phyloP scores from a whole-genome alignment of 2,329 filamentous ascomycete genomes.

The Chaetoscypha palmicola region DNA sequence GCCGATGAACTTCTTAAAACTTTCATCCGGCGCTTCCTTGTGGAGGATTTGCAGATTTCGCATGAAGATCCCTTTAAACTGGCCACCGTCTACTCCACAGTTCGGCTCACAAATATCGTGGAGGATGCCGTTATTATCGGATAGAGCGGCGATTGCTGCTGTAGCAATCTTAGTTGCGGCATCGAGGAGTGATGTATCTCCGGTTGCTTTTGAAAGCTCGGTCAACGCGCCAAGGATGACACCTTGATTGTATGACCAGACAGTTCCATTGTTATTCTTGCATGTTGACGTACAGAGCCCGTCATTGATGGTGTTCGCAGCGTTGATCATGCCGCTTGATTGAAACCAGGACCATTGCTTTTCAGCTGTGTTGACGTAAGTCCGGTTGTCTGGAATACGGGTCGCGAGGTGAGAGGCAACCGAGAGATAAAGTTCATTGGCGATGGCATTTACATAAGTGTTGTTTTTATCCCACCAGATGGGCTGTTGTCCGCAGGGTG shows the following conservation, averaged over 20 bases:
- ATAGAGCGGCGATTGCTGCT: slow-evolving; percentile 42
- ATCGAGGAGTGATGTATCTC: slow-evolving; percentile 31
- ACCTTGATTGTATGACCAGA: slow-evolving; percentile 54
- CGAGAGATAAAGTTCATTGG: slow-evolving; percentile 50
- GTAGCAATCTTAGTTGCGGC: slow-evolving; percentile 46
- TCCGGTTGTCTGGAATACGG: slow-evolving; percentile 43
- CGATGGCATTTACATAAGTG: slow-evolving; percentile 49
- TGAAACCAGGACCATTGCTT: slow-evolving; percentile 46
- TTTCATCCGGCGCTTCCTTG: slow-evolving; percentile 39
- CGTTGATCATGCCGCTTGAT: slow-evolving; percentile 41
- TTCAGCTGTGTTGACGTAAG: slow-evolving; percentile 47
- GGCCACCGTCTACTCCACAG: slow-evolving; percentile 43
- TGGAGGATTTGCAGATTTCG: slow-evolving; percentile 53
- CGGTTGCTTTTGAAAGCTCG: slow-evolving; percentile 49
- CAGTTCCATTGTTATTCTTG: slow-evolving; percentile 38
- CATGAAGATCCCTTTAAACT: slow-evolving; percentile 69
- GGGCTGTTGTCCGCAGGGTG: slow-evolving; percentile 37
- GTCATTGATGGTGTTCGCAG: slow-evolving; percentile 44
- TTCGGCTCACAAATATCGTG: slow-evolving; percentile 47
- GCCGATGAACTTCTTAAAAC: slow-evolving; percentile 48
- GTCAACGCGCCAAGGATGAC: slow-evolving; percentile 52
- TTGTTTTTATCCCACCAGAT: slow-evolving; percentile 50
- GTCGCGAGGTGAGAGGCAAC: slow-evolving; percentile 49
- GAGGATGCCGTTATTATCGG: slow-evolving; percentile 42
- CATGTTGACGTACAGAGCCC: slow-evolving; percentile 42